Conservation (phyloP, 2,329 filamentous ascomycete species). For the Anisogramma anomala region DNA sequence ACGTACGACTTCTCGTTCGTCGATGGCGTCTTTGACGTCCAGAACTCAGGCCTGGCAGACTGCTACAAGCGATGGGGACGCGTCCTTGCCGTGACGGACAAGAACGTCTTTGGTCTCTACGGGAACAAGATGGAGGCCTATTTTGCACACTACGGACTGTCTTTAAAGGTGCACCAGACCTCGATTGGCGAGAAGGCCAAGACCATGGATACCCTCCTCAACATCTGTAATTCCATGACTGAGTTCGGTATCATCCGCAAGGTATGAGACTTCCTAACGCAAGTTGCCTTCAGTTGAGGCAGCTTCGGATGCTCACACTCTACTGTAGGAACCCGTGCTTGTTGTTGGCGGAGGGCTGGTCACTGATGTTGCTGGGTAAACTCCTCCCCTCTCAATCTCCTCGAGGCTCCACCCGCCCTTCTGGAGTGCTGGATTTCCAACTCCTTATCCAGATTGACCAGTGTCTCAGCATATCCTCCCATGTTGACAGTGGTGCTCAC, state of each 20-base stretch:
- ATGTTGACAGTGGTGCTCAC: too few species aligned
- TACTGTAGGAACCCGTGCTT: constrained; percentile 47
- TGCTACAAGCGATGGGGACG: constrained; percentile 56
- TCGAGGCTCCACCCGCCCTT: background rate
- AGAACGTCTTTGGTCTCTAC: constrained; percentile 60
- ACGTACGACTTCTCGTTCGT: constrained; percentile 66
- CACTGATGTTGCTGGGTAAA: constrained; percentile 61
- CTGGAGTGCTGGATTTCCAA: background rate
- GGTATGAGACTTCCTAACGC: constrained; percentile 20
- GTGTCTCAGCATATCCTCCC: background rate
- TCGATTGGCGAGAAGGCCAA: constrained; percentile 68
- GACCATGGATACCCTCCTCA: constrained; percentile 56
- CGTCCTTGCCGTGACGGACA: constrained; percentile 57
- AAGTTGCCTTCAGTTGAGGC: background rate
- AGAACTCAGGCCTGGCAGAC: constrained; percentile 49
- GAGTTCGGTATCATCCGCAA: constrained; percentile 60
- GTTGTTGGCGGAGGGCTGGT: constrained; percentile 58
- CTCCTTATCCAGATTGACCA: background rate
- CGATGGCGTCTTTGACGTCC: constrained; percentile 52
- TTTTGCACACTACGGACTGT: constrained; percentile 52
- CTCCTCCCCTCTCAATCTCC: constrained; percentile 19
- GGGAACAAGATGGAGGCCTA: constrained; percentile 54
- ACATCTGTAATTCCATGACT: constrained; percentile 62
- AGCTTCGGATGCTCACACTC: constrained; percentile 4
- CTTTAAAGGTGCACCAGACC: constrained; percentile 57